phyloP scores from a whole-genome alignment of 108 stramenopile species.

The Conticribra guillardii region DNA sequence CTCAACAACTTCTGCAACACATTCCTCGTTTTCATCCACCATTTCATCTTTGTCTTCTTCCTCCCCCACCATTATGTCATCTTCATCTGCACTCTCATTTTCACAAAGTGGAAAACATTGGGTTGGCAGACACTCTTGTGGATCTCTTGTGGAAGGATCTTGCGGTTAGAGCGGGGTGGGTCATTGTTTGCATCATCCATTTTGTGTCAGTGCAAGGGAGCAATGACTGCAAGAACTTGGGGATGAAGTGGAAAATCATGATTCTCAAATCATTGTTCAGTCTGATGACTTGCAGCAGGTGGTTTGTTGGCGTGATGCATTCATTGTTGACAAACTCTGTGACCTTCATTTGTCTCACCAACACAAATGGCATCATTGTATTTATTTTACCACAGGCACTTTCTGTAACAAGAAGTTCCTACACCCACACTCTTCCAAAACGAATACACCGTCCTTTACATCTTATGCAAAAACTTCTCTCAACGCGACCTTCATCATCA shows the following conservation, averaged over 20 bases:
- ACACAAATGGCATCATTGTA: too few species aligned
- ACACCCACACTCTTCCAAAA: background rate
- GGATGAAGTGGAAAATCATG: slow-evolving; percentile 13
- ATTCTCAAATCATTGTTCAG: slow-evolving; percentile 1
- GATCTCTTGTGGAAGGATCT: slow-evolving; percentile 68
- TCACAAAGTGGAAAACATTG: slow-evolving; percentile 46
- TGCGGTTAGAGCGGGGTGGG: slow-evolving; percentile 74
- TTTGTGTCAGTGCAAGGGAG: slow-evolving; percentile 60
- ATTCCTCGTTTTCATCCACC: too few species aligned
- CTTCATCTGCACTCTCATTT: too few species aligned
- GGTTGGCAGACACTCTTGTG: slow-evolving; percentile 53
- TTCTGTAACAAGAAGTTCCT: slow-evolving; percentile 2
- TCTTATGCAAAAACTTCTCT: background rate
- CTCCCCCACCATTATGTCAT: too few species aligned
- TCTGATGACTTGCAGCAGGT: slow-evolving; percentile 12
- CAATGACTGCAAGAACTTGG: slow-evolving; percentile 48
- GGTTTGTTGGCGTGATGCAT: background rate
- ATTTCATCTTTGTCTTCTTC: too few species aligned
- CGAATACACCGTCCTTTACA: background rate
- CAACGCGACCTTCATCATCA: background rate
- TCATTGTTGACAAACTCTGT: background rate
- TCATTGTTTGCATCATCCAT: slow-evolving; percentile 79
- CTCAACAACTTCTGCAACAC: too few species aligned
- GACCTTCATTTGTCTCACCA: too few species aligned
- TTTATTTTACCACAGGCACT: too few species aligned